A percentile compares a stretch with the other conserved stretches of the same genome.
phyloP scores from a whole-genome alignment of 192 early-diverging fungal genomes.

The Coemansia sp. region DNA sequence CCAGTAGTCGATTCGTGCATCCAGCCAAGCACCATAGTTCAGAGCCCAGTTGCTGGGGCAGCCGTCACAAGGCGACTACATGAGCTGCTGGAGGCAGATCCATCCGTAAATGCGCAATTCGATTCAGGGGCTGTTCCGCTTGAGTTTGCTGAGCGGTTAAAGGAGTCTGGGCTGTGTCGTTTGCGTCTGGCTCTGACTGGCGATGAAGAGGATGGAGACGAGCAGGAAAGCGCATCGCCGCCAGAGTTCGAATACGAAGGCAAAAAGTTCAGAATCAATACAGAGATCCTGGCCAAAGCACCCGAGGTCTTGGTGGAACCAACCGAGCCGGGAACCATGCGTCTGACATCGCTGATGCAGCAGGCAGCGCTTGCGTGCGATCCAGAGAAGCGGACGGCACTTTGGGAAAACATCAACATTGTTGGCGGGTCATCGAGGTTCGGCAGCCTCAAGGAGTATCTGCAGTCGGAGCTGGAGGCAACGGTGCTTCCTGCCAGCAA shows the following conservation, averaged over 20 bases:
- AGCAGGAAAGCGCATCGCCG: constrained; percentile 20
- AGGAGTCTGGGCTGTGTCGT: constrained; percentile 53
- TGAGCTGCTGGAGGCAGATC: constrained; percentile 61
- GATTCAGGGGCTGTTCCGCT: constrained; percentile 52
- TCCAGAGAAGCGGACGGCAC: constrained; percentile 68
- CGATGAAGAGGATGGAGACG: constrained; percentile 11
- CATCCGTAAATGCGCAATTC: constrained; percentile 43
- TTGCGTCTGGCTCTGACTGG: constrained; percentile 17
- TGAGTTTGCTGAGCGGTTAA: constrained; percentile 61
- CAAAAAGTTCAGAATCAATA: constrained; percentile 48
- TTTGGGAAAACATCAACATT: constrained; percentile 85
- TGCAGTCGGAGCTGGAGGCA: constrained; percentile 71
- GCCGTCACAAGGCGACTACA: constrained; percentile 68
- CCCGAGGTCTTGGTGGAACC: constrained; percentile 75
- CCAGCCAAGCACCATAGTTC: constrained; percentile 59
- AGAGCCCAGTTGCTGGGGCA: constrained; percentile 68
- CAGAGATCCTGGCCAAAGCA: constrained; percentile 22
- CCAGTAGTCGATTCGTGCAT: constrained; percentile 78
- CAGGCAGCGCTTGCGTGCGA: constrained; percentile 66
- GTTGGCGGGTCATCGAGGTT: constrained; percentile 75
- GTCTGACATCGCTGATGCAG: constrained; percentile 59
- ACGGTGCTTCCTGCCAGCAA: constrained; percentile 74
- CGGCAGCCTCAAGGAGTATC: constrained; percentile 49
- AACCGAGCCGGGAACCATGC: constrained; percentile 34
- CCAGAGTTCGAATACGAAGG: constrained; percentile 62